Evolutionary conservation across 495 filamentous ascomycete species (phyloP).

Genomic region (Trichoderma reesei): DNA sequence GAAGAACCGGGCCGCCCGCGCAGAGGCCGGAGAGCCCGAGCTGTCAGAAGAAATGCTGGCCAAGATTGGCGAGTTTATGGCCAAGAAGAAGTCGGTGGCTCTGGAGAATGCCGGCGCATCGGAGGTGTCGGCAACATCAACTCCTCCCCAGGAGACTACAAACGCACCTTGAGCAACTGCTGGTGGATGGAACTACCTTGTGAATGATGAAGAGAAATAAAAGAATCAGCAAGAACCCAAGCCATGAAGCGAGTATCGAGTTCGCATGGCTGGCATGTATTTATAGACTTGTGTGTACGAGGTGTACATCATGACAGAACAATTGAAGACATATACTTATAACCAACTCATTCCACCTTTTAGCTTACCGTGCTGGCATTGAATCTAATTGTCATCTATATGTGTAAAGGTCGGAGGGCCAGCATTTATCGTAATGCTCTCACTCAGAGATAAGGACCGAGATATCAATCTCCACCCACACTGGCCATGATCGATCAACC

Average conservation of each 20-base stretch:
- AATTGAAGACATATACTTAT: neutral
- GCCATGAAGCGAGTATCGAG: neutral
- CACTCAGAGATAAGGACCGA: neutral
- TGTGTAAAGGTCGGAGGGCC: too few species aligned
- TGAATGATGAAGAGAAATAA: neutral
- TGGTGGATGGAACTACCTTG: neutral
- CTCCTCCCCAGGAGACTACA: neutral
- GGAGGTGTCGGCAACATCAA: slow-evolving; percentile 5
- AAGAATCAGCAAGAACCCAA: neutral
- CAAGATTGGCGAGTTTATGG: slow-evolving; percentile 58
- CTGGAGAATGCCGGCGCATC: slow-evolving; percentile 22
- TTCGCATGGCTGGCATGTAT: neutral
- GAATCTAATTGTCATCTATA: too few species aligned
- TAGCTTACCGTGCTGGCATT: too few species aligned
- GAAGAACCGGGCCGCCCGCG: slow-evolving; percentile 32
- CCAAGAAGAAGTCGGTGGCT: slow-evolving; percentile 36
- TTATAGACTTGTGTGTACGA: slow-evolving; percentile 5
- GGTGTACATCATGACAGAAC: slow-evolving; percentile 2
- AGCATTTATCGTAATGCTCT: neutral
- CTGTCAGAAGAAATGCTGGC: slow-evolving; percentile 51
- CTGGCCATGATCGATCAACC: neutral
- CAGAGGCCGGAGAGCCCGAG: slow-evolving; percentile 36
- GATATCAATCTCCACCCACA: neutral
- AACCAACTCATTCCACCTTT: too few species aligned
- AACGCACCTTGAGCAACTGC: neutral